Conservation (phyloP, 2,329 filamentous ascomycete genomes). For the Epichloe typhina region DNA sequence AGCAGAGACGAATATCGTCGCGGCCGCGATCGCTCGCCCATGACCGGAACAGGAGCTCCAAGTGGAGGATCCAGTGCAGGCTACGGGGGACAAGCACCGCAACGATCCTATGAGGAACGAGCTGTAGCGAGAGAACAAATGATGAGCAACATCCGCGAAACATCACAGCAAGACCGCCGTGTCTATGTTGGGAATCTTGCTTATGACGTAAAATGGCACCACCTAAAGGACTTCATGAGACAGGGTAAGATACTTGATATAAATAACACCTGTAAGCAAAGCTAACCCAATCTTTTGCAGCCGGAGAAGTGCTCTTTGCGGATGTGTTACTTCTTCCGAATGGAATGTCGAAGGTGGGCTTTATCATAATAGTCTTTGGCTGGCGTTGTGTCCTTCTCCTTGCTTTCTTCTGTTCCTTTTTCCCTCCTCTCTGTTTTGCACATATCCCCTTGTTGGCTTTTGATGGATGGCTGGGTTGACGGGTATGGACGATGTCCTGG, state of each 20-base stretch:
- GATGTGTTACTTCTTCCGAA: slow-evolving; percentile 99
- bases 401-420: slow-evolving; percentile 40
- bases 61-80: slow-evolving; percentile 57
- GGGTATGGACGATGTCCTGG: slow-evolving; percentile 82
- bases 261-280: slow-evolving; percentile 13
- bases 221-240: slow-evolving; percentile 99
- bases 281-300: slow-evolving; percentile 40
- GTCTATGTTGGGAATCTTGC: slow-evolving; percentile 99
- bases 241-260: slow-evolving; percentile 56
- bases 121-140: slow-evolving; percentile 78
- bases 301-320: slow-evolving; percentile 98
- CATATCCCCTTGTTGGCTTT: slow-evolving; percentile 46
- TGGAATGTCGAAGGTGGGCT: slow-evolving; percentile 99
- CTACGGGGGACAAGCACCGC: slow-evolving; percentile 46
- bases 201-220: slow-evolving; percentile 99
- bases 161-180: slow-evolving; percentile 94
- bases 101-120: slow-evolving; percentile 75
- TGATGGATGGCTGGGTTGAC: slow-evolving; percentile 97
- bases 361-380: slow-evolving; percentile 72
- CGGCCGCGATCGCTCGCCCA: slow-evolving; percentile 67
- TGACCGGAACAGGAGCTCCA: slow-evolving; percentile 59
- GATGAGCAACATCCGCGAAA: slow-evolving; percentile 89
- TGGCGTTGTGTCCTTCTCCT: slow-evolving; percentile 39
- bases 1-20: slow-evolving; percentile 69
- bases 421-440: slow-evolving; percentile 35